Evolutionary conservation across 73 alveolate genomes (phyloP), one percentile per base, ranked within the genome.

Genomic region (Paramecium biaurelia): DNA sequence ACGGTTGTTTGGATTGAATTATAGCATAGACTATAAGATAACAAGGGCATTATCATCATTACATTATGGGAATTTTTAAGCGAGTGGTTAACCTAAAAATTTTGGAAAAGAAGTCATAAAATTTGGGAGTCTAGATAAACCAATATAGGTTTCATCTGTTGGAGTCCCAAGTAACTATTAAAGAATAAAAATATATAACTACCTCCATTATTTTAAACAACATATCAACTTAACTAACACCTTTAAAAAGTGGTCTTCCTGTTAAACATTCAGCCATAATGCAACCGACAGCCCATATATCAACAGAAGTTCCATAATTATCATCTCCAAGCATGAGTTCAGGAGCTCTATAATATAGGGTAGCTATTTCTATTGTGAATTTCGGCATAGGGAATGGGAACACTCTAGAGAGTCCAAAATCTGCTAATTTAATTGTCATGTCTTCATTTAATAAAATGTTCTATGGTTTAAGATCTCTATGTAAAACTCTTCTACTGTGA

Each of bases 331-430:
- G 93, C 63, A 98, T 93, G 11, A 98, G 76, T 89, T 98, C 99
- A 34, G 99, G 99, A 8, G 99, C 97, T 58, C 99, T 92, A 84
- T 98, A 98, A 96, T 99, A 98, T 32, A 95, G 97, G 10, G 99
- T 98, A 5, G 96, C 99, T 0, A 98, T 99, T 59, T 92, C 92
- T 34, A 85, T 88, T n/a, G 99, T 97, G 85, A 92, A 95, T 26
- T 95, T 96, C 41, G 95, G 88, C 18, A 96, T 92, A 0, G 99
- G 99, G 30, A 85, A 70, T 24, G 93, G 93, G 76, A 85, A 96
- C 35, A 82, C 94, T 57, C 99, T 85, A 3, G 99, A 96, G 2
- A 97, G 85, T 10, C 99, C 99, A 88, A 97, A 97, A 86, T 97
- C 99, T 41, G 98, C 98, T 2, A 97, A 82, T 89, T 97, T 97